Evolutionary conservation across 768 basidiomycete species (phyloP).

Genomic region (Macrocybe gigantea): DNA sequence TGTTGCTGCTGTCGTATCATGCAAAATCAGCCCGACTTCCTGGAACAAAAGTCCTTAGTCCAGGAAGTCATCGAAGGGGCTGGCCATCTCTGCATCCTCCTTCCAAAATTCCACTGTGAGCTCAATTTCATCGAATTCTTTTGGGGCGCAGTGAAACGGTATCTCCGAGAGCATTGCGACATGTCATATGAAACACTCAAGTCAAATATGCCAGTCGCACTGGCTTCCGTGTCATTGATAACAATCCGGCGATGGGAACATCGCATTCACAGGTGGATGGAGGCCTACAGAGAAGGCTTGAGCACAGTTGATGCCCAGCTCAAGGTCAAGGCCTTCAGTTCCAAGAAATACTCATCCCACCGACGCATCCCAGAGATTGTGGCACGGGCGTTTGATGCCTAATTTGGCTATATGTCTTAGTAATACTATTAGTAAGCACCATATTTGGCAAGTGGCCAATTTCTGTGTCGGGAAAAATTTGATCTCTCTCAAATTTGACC

Average conservation of each 20-base stretch:
- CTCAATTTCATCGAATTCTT: neutral
- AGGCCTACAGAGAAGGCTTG: neutral
- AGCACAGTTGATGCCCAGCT: neutral
- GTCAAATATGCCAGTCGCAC: neutral
- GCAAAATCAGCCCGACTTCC: constrained; percentile 14
- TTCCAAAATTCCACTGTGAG: neutral
- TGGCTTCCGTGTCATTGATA: neutral
- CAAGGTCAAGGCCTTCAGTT: neutral
- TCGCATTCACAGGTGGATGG: neutral
- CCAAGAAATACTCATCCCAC: neutral
- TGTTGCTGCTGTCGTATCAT: constrained; percentile 26
- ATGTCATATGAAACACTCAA: neutral
- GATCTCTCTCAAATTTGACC: too few relatives aligned
- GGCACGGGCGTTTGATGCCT: neutral
- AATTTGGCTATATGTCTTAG: neutral
- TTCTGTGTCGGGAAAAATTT: too few relatives aligned
- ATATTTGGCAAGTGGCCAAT: too few relatives aligned
- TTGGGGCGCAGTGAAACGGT: neutral
- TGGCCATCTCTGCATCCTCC: neutral
- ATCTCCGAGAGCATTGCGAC: neutral
- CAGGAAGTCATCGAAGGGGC: too few relatives aligned
- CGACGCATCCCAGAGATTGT: neutral
- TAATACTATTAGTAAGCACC: too few relatives aligned
- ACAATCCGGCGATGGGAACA: neutral
- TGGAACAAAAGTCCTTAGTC: constrained; percentile 15